Conservation (phyloP, 2,329 filamentous ascomycete species). For the Stachybotrys elegans region DNA sequence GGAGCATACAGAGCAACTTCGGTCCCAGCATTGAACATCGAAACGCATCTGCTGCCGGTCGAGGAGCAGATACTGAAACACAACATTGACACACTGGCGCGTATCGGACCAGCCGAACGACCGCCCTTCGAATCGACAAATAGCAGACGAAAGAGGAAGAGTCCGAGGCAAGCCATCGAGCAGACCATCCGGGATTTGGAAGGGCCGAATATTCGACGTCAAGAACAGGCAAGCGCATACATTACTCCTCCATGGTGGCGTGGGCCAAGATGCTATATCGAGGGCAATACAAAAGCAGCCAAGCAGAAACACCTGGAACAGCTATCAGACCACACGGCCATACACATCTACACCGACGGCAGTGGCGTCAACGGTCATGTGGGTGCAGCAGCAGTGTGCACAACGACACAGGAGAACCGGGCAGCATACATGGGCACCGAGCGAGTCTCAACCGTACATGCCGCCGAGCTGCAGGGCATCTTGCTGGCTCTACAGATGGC, state of each 20-base stretch:
- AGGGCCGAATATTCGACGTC: background rate
- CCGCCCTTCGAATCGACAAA: background rate
- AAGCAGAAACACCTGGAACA: background rate
- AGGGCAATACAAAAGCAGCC: conserved; percentile 2
- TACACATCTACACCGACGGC: conserved; percentile 5
- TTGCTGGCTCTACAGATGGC: conserved; percentile 4
- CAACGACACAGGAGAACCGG: background rate
- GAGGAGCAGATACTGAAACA: background rate
- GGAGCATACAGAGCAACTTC: conserved; percentile 4
- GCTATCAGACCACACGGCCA: background rate
- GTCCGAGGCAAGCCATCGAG: background rate
- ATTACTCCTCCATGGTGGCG: background rate
- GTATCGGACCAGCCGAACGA: background rate
- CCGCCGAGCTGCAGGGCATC: conserved; percentile 6
- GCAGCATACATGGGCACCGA: conserved; percentile 1
- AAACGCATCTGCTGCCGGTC: conserved; percentile 4
- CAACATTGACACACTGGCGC: background rate
- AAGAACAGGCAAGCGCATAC: background rate
- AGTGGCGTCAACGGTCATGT: conserved; percentile 4
- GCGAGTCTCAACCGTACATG: conserved; percentile 2
- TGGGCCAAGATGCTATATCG: background rate
- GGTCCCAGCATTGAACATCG: conserved; percentile 2
- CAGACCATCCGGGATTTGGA: background rate
- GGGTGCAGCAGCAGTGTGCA: conserved; percentile 3
- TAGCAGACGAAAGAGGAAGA: background rate